Conservation (phyloP, 441 rosid species). For the Populus tomentosa region DNA sequence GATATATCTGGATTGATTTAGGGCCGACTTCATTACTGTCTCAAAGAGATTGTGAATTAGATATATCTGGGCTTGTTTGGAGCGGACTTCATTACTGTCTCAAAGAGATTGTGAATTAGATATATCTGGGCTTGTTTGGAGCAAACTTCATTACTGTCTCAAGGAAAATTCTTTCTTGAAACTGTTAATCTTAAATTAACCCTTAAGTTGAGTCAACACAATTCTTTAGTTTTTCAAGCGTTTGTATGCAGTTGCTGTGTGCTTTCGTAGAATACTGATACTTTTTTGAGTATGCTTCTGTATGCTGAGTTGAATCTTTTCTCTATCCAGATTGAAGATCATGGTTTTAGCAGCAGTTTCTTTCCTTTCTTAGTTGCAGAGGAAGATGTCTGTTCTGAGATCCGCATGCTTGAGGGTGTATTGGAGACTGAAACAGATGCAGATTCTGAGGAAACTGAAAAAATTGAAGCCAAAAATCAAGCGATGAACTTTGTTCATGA, state of each 20-base stretch:
- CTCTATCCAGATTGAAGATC: slow-evolving; percentile 74
- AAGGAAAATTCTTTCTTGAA: not conserved
- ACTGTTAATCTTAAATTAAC: not conserved
- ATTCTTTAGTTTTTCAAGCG: not conserved
- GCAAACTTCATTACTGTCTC: not conserved
- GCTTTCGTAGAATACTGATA: not conserved
- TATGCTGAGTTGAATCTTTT: slow-evolving; percentile 18
- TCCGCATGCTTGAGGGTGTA: slow-evolving; percentile 61
- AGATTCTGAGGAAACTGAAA: slow-evolving; percentile 26
- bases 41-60: not conserved
- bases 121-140: not conserved
- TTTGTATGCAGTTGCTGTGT: not conserved
- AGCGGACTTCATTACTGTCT: not conserved
- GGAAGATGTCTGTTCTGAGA: slow-evolving; percentile 70
- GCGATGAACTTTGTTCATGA: slow-evolving; percentile 87
- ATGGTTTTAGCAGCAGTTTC: slow-evolving; percentile 71
- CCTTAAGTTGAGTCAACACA: not conserved
- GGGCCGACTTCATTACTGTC: not conserved
- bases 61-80: not conserved
- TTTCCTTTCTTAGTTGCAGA: slow-evolving; percentile 89
- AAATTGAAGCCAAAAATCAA: slow-evolving; percentile 47
- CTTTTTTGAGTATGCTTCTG: slow-evolving; percentile 10
- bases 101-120: not conserved
- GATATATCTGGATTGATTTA: not conserved
- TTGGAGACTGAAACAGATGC: slow-evolving; percentile 53